Conservation (phyloP, 208 protist species). For the Crithidia fasciculata region DNA sequence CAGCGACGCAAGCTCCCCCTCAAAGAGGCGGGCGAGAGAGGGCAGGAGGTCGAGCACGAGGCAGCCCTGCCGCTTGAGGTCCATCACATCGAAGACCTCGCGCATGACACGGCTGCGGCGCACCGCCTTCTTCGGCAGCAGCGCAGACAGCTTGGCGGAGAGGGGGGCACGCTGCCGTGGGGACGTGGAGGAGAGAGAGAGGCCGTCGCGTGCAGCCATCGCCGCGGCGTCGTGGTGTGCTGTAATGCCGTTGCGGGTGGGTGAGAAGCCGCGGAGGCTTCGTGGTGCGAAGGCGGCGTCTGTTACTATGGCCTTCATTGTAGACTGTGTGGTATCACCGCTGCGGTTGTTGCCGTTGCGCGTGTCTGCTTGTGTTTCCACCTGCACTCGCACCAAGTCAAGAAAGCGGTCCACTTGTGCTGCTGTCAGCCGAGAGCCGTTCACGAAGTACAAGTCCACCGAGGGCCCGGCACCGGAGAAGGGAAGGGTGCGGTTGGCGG, state of each 20-base stretch:
- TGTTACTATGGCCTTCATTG: background rate
- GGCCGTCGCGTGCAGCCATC: background rate
- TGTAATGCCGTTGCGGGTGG: background rate
- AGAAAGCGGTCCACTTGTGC: constrained; percentile 57
- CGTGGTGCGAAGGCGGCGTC: background rate
- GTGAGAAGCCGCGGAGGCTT: constrained; percentile 3
- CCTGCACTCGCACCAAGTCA: constrained; percentile 49
- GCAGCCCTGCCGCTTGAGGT: constrained; percentile 47
- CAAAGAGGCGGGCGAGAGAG: constrained; percentile 48
- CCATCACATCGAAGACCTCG: constrained; percentile 64
- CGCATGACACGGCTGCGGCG: constrained; percentile 57
- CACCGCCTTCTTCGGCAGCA: constrained; percentile 29
- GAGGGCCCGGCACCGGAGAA: background rate
- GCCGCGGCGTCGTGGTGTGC: constrained; percentile 3
- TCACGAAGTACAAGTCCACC: constrained; percentile 58
- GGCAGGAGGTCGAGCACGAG: constrained; percentile 44
- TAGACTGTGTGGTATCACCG: too few species aligned
- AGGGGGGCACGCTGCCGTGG: constrained; percentile 6
- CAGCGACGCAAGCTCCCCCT: constrained; percentile 47
- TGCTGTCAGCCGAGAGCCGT: constrained; percentile 57
- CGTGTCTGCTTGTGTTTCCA: constrained; percentile 27
- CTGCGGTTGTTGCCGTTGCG: background rate
- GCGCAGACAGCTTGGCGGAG: constrained; percentile 18
- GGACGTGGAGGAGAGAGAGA: background rate
- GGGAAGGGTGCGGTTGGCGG: background rate